These are phyloP conservation scores for Eucalyptus urophylla DNA, from an alignment of 345 rosid genomes.

Conservation along the genomic window DNA sequence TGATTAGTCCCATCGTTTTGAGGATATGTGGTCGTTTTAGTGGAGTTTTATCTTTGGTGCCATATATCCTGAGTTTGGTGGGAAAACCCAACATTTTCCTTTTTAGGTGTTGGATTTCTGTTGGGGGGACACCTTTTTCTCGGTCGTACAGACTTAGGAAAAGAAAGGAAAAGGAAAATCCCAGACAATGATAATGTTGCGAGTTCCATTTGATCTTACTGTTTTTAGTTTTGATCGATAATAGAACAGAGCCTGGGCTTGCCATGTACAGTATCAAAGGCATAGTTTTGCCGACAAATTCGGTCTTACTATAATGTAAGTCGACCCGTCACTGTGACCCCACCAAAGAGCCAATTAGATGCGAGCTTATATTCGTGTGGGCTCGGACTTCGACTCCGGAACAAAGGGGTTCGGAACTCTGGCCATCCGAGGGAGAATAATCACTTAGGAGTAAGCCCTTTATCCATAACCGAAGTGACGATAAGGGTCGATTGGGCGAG, in stretches of 20 bases:
- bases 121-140: neutral
- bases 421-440: neutral
- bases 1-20: neutral
- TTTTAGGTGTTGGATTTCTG: neutral
- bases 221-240: neutral
- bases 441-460: neutral
- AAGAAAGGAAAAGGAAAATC: neutral
- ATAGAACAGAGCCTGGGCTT: neutral
- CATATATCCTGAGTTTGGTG: neutral
- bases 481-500: neutral
- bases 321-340: neutral
- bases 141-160: neutral
- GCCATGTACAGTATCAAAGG: neutral
- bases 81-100: neutral
- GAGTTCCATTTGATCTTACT: neutral
- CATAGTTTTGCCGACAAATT: neutral
- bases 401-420: accelerated
- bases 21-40: neutral
- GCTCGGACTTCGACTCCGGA: neutral
- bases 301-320: neutral
- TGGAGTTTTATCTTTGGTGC: neutral
- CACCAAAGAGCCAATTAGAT: neutral
- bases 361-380: neutral
- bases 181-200: neutral
- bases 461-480: neutral